Percentiles rank a stretch among this genome's conserved stretches.
phyloP scores from a whole-genome alignment of 768 basidiomycete species.

The Mycena rosella region DNA sequence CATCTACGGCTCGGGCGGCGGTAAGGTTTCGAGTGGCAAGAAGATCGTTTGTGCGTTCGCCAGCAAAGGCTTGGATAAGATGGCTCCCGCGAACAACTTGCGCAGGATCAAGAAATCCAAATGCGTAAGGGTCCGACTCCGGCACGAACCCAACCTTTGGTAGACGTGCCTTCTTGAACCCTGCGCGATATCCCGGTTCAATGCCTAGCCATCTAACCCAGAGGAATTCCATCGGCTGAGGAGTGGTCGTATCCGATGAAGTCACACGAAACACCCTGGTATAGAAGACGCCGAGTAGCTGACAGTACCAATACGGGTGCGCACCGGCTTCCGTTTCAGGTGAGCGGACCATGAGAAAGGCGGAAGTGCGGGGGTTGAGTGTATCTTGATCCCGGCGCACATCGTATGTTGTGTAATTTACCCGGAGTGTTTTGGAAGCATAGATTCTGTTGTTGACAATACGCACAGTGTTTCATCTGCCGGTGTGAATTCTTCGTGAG shows the following conservation, averaged over 20 bases:
- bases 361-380: conserved; percentile 43
- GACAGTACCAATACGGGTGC: conserved; percentile 42
- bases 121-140: conserved; percentile 40
- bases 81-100: conserved; percentile 49
- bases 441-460: conserved; percentile 45
- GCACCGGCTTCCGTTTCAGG: conserved; percentile 31
- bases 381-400: conserved; percentile 47
- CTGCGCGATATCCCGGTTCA: conserved; percentile 27
- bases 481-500: conserved; percentile 39
- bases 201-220: conserved; percentile 44
- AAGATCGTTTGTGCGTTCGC: conserved; percentile 30
- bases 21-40: conserved; percentile 19
- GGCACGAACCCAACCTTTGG: conserved; percentile 46
- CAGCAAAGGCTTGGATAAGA: conserved; percentile 50
- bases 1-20: conserved; percentile 30
- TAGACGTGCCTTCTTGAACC: conserved; percentile 38
- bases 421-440: conserved; percentile 41
- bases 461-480: conserved; percentile 37
- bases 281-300: conserved; percentile 44
- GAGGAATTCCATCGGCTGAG: conserved; percentile 35
- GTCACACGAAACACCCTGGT: conserved; percentile 27
- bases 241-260: not conserved
- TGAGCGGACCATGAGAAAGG: conserved; percentile 41
- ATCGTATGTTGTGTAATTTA: conserved; percentile 56
- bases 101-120: conserved; percentile 55